Percentiles rank a stretch among this genome's conserved stretches.
Conservation (phyloP, 139 green algal genomes). For the Pleodorina starrii region DNA sequence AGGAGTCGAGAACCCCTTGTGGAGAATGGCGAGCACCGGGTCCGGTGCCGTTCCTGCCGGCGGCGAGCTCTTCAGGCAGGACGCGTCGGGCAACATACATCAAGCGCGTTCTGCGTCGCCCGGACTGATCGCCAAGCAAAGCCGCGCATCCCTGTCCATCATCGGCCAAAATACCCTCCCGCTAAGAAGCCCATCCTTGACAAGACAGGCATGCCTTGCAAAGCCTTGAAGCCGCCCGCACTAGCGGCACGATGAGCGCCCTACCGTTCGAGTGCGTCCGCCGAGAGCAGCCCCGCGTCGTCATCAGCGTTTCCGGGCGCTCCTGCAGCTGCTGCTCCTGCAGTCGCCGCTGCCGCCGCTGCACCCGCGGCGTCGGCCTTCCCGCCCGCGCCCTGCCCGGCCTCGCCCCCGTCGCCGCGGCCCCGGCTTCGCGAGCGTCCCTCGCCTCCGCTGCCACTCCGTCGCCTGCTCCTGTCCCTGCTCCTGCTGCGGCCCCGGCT, state of each 20-base stretch:
- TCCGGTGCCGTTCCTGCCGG: no score
- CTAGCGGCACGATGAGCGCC: background rate
- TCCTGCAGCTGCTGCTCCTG: background rate
- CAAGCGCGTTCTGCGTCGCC: no score
- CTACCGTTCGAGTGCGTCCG: conserved; percentile 33
- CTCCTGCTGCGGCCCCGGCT: conserved; percentile 12
- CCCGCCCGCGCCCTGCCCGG: background rate
- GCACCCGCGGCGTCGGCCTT: background rate
- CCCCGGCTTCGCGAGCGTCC: background rate
- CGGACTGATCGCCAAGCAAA: no score
- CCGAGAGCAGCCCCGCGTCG: background rate
- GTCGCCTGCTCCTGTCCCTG: conserved; percentile 6
- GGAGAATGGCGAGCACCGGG: no score
- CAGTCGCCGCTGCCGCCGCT: background rate
- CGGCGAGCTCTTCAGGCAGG: no score
- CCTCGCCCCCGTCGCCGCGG: background rate
- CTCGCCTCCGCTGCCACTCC: background rate
- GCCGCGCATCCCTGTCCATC: no score
- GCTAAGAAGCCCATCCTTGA: no score
- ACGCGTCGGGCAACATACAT: no score
- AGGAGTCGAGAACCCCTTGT: no score
- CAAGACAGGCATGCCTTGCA: no score
- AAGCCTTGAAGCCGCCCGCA: no score
- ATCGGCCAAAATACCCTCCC: no score
- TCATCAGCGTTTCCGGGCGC: background rate